Evolutionary conservation across 768 basidiomycete genomes (phyloP).

Genomic region (Tubosaeta sp.): DNA sequence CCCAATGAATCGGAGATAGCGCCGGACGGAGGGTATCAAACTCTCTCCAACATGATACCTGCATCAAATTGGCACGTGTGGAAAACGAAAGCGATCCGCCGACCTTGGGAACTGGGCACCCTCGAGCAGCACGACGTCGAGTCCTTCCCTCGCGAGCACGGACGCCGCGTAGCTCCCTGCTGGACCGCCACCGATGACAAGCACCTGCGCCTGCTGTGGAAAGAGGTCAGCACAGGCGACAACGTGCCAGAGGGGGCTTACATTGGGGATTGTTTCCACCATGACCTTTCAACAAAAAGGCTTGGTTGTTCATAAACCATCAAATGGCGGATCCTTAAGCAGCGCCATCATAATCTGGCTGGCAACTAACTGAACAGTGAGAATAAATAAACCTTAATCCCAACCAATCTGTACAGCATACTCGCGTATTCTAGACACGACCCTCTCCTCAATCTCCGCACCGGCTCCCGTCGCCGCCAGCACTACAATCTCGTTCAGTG

Average conservation of each 20-base stretch:
- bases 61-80: not conserved
- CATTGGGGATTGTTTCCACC: conserved; percentile 19
- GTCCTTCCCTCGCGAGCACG: conserved; percentile 52
- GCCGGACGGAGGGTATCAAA: conserved; percentile 46
- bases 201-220: conserved; percentile 26
- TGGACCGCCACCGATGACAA: conserved; percentile 60
- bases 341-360: no score
- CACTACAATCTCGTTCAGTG: conserved; percentile 85
- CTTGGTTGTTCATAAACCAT: not conserved
- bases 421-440: conserved; percentile 74
- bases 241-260: conserved; percentile 6
- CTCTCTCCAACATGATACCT: conserved; percentile 51
- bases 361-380: no score
- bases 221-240: no score
- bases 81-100: not conserved
- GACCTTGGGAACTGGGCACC: conserved; percentile 54
- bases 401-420: conserved; percentile 73
- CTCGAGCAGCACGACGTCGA: conserved; percentile 55
- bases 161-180: conserved; percentile 55
- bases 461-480: conserved; percentile 85
- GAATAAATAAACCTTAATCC: conserved; percentile 59
- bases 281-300: not conserved
- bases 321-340: not conserved
- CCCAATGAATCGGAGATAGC: conserved; percentile 50
- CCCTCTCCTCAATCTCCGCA: conserved; percentile 62